phyloP scores from a whole-genome alignment of 2,329 filamentous ascomycete species.

The Hypoxylon sp. region DNA sequence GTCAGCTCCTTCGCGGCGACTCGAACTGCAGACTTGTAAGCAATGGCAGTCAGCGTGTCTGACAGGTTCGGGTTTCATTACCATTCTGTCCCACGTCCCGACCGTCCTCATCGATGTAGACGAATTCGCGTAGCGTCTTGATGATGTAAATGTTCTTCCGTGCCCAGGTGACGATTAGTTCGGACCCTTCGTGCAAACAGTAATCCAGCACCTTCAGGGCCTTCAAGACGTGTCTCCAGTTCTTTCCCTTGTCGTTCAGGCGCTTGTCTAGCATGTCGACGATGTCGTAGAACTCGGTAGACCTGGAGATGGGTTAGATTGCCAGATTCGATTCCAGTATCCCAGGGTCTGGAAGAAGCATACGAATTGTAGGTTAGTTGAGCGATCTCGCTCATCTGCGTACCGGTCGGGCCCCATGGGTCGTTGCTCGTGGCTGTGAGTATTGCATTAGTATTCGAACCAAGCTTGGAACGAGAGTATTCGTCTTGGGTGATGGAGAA shows the following conservation, averaged over 20 bases:
- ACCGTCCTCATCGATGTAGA: slow-evolving; percentile 94
- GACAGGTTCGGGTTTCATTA: slow-evolving; percentile 55
- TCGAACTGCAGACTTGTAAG: slow-evolving; percentile 71
- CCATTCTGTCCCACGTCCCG: slow-evolving; percentile 96
- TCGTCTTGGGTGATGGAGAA: slow-evolving; percentile 26
- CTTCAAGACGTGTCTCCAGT: slow-evolving; percentile 98
- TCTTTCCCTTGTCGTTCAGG: slow-evolving; percentile 98
- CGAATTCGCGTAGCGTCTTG: slow-evolving; percentile 96
- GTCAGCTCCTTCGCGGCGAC: slow-evolving; percentile 97
- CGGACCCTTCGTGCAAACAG: slow-evolving; percentile 95
- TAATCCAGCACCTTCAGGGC: slow-evolving; percentile 98
- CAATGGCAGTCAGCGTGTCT: slow-evolving; percentile 26
- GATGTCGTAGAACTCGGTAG: slow-evolving; percentile 98
- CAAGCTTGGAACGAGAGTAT: slow-evolving; percentile 5
- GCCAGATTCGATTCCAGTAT: background rate
- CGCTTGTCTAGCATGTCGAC: slow-evolving; percentile 99
- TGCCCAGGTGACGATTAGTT: slow-evolving; percentile 96
- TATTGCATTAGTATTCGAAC: slow-evolving; percentile 42
- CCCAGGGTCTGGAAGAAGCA: slow-evolving; percentile 46
- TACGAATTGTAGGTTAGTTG: slow-evolving; percentile 98
- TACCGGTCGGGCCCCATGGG: slow-evolving; percentile 96
- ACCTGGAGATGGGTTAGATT: slow-evolving; percentile 60
- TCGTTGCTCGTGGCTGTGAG: slow-evolving; percentile 94
- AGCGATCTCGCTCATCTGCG: slow-evolving; percentile 98
- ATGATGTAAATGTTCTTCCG: slow-evolving; percentile 99